These are phyloP conservation scores for Penicillium alfredii DNA, from an alignment of 495 filamentous ascomycete genomes.

Conservation along the genomic window DNA sequence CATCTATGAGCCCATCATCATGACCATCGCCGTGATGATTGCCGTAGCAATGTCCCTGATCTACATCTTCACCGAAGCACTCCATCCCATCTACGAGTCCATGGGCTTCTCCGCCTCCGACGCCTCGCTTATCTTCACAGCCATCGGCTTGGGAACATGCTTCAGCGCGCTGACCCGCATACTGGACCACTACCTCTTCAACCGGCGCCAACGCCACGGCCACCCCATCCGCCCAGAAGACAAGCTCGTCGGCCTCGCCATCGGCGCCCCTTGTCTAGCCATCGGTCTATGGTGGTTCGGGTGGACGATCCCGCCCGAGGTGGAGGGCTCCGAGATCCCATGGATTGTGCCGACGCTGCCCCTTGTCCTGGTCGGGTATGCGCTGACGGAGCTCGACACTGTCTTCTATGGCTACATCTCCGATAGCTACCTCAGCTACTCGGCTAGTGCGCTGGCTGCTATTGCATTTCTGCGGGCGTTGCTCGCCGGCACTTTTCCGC, in stretches of 20 bases:
- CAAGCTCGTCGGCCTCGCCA: constrained; percentile 42
- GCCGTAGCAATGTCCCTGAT: constrained; percentile 45
- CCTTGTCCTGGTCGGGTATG: constrained; percentile 44
- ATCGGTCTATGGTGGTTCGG: constrained; percentile 47
- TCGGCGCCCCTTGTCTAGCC: constrained; percentile 42
- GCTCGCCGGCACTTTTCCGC: constrained; percentile 40
- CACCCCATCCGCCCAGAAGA: constrained; percentile 39
- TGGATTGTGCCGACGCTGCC: constrained; percentile 42
- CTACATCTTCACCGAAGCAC: constrained; percentile 49
- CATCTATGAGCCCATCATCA: constrained; percentile 46
- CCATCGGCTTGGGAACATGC: constrained; percentile 38
- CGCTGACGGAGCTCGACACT: constrained; percentile 44
- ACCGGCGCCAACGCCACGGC: constrained; percentile 18
- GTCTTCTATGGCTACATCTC: constrained; percentile 48
- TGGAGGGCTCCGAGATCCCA: constrained; percentile 8
- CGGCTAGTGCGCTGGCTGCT: constrained; percentile 46
- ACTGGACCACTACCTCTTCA: constrained; percentile 32
- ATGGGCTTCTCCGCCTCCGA: constrained; percentile 33
- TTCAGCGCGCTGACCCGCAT: constrained; percentile 39
- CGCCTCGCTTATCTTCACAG: constrained; percentile 41
- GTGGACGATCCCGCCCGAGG: constrained; percentile 44
- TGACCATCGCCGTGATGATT: constrained; percentile 39
- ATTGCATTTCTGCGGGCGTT: constrained; percentile 41
- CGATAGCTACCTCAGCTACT: constrained; percentile 47
- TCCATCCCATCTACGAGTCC: constrained; percentile 38